Evolutionary conservation across 2,329 filamentous ascomycete genomes (phyloP).

Genomic region (Graphilbum ipis-grandicollis): DNA sequence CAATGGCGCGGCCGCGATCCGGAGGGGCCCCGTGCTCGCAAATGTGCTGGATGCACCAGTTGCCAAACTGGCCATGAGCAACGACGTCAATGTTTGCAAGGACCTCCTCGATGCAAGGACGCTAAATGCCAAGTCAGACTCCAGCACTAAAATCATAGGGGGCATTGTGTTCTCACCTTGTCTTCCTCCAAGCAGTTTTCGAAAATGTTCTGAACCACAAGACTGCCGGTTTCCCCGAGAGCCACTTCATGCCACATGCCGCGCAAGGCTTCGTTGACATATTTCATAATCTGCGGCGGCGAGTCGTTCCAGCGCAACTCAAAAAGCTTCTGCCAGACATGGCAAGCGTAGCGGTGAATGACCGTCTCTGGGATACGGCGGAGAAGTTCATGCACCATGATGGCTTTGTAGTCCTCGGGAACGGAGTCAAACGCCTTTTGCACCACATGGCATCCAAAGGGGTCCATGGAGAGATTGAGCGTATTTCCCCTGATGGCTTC

Average conservation of each 20-base stretch:
- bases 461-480: slow-evolving; percentile 89
- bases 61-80: slow-evolving; percentile 93
- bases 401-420: slow-evolving; percentile 90
- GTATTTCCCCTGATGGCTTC: slow-evolving; percentile 89
- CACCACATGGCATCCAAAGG: slow-evolving; percentile 94
- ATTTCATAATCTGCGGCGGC: slow-evolving; percentile 95
- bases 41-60: slow-evolving; percentile 99
- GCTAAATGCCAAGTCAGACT: slow-evolving; percentile 29
- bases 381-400: slow-evolving; percentile 96
- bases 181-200: slow-evolving; percentile 98
- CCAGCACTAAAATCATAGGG: neutral
- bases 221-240: slow-evolving; percentile 86
- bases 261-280: slow-evolving; percentile 83
- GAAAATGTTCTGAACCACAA: slow-evolving; percentile 98
- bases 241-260: slow-evolving; percentile 99
- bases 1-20: slow-evolving; percentile 83
- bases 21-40: slow-evolving; percentile 87
- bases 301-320: slow-evolving; percentile 91
- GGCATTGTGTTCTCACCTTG: slow-evolving; percentile 43
- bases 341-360: slow-evolving; percentile 94
- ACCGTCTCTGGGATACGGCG: slow-evolving; percentile 94
- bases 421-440: slow-evolving; percentile 98
- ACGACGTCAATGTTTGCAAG: slow-evolving; percentile 90
- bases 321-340: slow-evolving; percentile 99
- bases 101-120: slow-evolving; percentile 93